Evolutionary conservation across 106 monocot genomes (phyloP), one percentile per base, ranked within the genome.

Genomic region (Acanthochlamys bracteata): DNA sequence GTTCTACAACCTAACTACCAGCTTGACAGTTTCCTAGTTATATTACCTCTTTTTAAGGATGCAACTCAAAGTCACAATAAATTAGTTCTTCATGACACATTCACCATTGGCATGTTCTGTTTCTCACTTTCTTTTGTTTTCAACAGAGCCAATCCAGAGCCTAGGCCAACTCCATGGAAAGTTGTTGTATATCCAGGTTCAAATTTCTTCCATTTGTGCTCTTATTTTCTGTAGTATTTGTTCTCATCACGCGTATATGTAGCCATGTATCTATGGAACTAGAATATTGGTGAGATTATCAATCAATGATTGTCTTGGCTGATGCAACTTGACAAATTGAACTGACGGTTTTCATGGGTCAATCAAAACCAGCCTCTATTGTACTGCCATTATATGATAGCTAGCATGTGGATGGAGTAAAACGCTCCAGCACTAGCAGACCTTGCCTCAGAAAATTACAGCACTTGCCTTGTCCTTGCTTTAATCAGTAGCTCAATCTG

Each of bases 1-100:
- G 40, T 72, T 25, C 61, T 76, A 13, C 61, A 76, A 58, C n/a
- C 45, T 20, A 76, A 75, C 15, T 20, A 4, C 39, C 17, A 14
- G 20, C 41, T 49, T 49, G 49, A 49, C 12, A 12, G 2, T 49
- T 49, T 33, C 33, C 6, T 33, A 6, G 33, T 6, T 33, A 6
- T 33, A 33, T 33, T 33, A 33, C 33, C 33, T 33, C 33, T 33
- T 33, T 33, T 6, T 33, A 33, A 33, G 33, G 33, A 33, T 33
- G n/a, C 33, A 33, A 33, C 33, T 33, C 33, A 3, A 33, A 33
- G 33, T 1, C 33, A 33, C 33, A 33, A 33, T 33, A 6, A 33
- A 33, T 49, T 49, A 49, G 12, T 49, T 1, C 49, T 17, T 49
- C 2, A 49, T 49, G 3, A 4, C 12, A 17, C 15, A 49, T 17